phyloP scores from a whole-genome alignment of 2,329 filamentous ascomycete genomes.

The Colletotrichum abscissum region DNA sequence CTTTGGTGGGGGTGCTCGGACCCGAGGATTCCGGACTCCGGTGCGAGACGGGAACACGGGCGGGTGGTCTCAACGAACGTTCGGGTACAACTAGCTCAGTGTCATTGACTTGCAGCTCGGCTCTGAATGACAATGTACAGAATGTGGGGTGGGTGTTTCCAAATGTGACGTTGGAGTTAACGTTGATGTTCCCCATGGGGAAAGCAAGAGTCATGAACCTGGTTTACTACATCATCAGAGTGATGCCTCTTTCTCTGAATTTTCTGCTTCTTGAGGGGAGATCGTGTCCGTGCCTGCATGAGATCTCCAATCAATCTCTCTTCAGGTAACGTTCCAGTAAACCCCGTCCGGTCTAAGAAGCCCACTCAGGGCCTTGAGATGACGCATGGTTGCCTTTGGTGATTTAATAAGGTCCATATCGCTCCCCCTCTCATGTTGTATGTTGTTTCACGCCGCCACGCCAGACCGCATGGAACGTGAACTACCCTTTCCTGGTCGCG shows the following conservation, averaged over 20 bases:
- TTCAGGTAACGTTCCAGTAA: conserved; percentile 14
- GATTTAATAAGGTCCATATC: not conserved
- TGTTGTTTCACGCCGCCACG: not conserved
- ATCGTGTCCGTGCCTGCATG: not conserved
- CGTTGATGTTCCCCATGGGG: conserved; percentile 20
- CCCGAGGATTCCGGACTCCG: not conserved
- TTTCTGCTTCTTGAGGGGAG: not conserved
- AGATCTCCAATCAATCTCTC: not conserved
- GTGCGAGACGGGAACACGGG: no score
- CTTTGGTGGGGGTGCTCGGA: not conserved
- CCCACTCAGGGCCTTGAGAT: not conserved
- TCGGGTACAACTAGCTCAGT: not conserved
- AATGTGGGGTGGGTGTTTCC: not conserved
- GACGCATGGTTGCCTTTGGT: conserved; percentile 3
- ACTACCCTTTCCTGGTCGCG: no score
- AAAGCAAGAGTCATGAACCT: conserved; percentile 20
- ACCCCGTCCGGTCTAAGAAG: not conserved
- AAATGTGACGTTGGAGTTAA: not conserved
- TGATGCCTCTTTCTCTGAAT: not conserved
- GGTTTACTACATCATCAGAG: not conserved
- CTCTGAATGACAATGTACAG: not conserved
- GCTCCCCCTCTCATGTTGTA: not conserved
- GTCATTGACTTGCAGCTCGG: not conserved
- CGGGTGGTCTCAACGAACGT: not conserved
- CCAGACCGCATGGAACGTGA: not conserved